Evolutionary conservation across 441 rosid species (phyloP), one percentile per base, ranked within the genome.

Genomic region (Brassica hybrid): DNA sequence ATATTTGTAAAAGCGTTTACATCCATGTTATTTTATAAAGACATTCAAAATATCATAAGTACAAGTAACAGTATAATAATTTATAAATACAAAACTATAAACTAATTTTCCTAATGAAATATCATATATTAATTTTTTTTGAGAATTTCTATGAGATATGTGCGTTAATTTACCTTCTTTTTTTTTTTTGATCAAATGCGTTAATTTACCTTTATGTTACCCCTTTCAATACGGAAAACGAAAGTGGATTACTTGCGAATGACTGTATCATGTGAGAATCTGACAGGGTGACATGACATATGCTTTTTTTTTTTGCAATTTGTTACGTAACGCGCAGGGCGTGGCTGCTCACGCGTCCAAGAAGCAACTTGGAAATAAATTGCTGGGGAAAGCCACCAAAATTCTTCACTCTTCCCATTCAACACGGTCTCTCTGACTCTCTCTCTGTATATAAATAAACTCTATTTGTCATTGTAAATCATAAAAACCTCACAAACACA

Each of bases 351-450:
- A 77, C 76, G 76, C 62, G 61, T 41, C 23, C 2, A n/a, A 18
- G 56, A 57, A 71, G 64, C 81, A 78, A 66, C 76, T 59, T 59
- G 64, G 64, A 72, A 30, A 1, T 3, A 1, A 5, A 41, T 32
- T 23, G 16, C 2, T 6, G 2, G 27, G n/a, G 17, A 69, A 76
- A 69, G 36, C 61, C 67, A 70, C 67, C 36, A 8, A 72, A 48
- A 72, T 59, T 72, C 65, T 34, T 72, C 64, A 78, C 81, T 56
- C 73, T 66, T 57, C n/a, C 67, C 38, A 34, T 34, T 34, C 41
- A 34, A 78, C 72, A 34, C 81, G 76, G 45, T 72, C 77, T 66
- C 50, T 19, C 2, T 58, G 2, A 34, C 27, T 23, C 41, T 34
- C 41, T 34, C 41, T 34, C 41, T 34, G 41, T 5, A 58, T 65